Evolutionary conservation across 2,329 filamentous ascomycete genomes (phyloP), one percentile per base, ranked within the genome.

Genomic region (Colletotrichum godetiae): DNA sequence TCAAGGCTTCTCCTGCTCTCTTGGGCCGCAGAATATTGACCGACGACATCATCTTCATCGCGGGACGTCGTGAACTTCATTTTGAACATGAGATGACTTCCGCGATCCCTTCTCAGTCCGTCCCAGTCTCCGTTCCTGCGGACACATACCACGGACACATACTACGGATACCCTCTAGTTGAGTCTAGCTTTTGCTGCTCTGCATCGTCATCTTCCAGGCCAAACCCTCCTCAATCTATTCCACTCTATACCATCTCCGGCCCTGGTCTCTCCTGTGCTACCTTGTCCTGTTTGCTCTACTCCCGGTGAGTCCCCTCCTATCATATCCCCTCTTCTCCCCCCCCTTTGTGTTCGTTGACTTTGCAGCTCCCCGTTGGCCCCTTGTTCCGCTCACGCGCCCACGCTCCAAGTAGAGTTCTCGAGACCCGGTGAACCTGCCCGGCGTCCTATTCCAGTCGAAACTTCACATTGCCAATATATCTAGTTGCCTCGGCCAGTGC

Each of bases 271-370:
- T 49, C 49, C 62, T 61, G 65, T 64, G 35, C 22, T 29, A 42
- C 55, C 65, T 37, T 55, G 46, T 57, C 22, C 33, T 31, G 42
- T 55, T 55, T 69, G 60, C 60, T 70, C 58, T 68, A 22, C 31
- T 46, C 27, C 29, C 35, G 49, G 61, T 22, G 61, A 52, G 64
- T 49, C 61, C 67, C 56, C 56, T 58, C 49, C 35, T 53, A 15
- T 24, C 31, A 55, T 12, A 35, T 64, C 29, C n/a, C 60, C 67
- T 35, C 29, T 24, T 22, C 19, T n/a, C 12, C 46, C 61, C 70
- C 70, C 70, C 70, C 55, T 70, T 73, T 70, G 53, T 59, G 46
- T 46, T 59, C 53, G 65, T 60, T 46, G 37, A 60, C 70, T 61
- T 60, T 31, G 22, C 46, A 22, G 53, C 29, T 24, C 27, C 29